Conservation (phyloP, 768 basidiomycete genomes). For the Rickenella mellea region DNA sequence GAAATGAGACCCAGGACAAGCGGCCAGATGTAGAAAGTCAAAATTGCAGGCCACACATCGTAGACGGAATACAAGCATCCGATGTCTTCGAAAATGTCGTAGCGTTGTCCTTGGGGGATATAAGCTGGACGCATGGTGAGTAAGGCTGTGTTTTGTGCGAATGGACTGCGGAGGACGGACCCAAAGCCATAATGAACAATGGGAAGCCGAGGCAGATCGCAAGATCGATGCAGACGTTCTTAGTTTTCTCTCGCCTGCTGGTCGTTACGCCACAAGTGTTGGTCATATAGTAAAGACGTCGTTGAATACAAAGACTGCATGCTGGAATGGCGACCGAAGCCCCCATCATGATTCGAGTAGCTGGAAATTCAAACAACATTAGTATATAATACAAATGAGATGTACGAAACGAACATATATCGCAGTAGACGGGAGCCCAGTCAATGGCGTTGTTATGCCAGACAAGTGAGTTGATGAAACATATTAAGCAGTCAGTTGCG, state of each 20-base stretch:
- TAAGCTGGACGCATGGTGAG: conserved; percentile 29
- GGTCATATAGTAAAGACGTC: conserved; percentile 38
- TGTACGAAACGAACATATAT: conserved; percentile 28
- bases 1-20: conserved; percentile 19
- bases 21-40: conserved; percentile 18
- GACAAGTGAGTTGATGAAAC: conserved; percentile 57
- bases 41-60: conserved; percentile 24
- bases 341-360: conserved; percentile 36
- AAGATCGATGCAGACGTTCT: conserved; percentile 23
- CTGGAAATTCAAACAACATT: conserved; percentile 23
- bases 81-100: conserved; percentile 46
- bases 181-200: conserved; percentile 17
- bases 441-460: conserved; percentile 54
- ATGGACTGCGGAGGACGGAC: background rate
- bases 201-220: conserved; percentile 29
- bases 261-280: background rate
- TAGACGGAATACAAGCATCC: conserved; percentile 41
- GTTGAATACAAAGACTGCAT: conserved; percentile 39
- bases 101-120: conserved; percentile 52
- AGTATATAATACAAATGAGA: too few relatives aligned
- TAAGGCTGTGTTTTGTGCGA: background rate
- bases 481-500: conserved; percentile 43
- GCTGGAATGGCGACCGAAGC: conserved; percentile 33
- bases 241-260: conserved; percentile 27
- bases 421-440: conserved; percentile 54